Conservation (phyloP, 208 protist species). For the Crithidia expoeki region DNA sequence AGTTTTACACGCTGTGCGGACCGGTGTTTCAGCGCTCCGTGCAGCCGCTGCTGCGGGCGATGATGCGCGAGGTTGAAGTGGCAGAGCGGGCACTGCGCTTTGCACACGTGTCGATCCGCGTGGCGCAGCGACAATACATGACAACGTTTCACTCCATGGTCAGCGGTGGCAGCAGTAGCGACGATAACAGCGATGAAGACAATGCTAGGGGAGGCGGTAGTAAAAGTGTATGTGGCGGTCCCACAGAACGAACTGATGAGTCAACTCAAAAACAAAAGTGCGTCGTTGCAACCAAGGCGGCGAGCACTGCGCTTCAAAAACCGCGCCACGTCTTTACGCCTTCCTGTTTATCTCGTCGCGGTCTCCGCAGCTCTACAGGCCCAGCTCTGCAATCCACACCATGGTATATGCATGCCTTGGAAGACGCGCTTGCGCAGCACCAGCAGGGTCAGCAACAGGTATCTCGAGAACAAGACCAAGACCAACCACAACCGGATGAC, state of each 20-base stretch:
- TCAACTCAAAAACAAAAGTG: no score
- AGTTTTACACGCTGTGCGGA: slow-evolving; percentile 63
- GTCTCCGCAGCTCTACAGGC: no score
- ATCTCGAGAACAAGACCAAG: neutral
- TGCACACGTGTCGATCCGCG: slow-evolving; percentile 19
- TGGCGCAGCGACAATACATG: slow-evolving; percentile 35
- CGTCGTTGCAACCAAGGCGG: neutral
- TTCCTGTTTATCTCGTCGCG: slow-evolving; percentile 14
- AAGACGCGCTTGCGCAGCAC: slow-evolving; percentile 22
- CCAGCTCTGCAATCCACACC: neutral
- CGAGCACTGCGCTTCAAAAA: neutral
- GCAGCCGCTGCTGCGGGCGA: slow-evolving; percentile 47
- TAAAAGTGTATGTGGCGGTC: neutral
- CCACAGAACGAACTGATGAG: no score
- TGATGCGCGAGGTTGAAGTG: slow-evolving; percentile 69
- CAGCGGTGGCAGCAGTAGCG: slow-evolving; percentile 12
- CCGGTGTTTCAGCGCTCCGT: slow-evolving; percentile 43
- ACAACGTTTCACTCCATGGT: slow-evolving; percentile 40
- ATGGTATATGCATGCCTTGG: slow-evolving; percentile 15
- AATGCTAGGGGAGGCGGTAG: neutral
- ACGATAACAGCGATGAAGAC: slow-evolving; percentile 16
- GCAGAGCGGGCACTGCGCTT: slow-evolving; percentile 47
- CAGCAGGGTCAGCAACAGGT: neutral
- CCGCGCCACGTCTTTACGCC: slow-evolving; percentile 23
- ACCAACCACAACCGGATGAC: no score